Conservation (phyloP, 2,329 filamentous ascomycete genomes). For the Diaporthe ilicicola region DNA sequence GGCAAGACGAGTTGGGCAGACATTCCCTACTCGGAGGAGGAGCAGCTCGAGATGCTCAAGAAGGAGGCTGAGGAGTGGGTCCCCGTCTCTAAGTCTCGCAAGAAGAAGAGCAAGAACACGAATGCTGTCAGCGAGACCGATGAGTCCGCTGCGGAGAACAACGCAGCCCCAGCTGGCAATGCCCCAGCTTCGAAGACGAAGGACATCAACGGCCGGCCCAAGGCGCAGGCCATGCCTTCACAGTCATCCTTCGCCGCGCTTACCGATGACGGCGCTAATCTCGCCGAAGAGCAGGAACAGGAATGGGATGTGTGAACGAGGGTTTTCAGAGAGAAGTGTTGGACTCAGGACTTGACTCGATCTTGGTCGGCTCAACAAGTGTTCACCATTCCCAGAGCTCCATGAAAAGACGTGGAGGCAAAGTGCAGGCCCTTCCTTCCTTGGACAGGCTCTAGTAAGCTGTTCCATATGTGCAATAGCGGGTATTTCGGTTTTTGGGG, state of each 20-base stretch:
- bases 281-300: constrained; percentile 54
- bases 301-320: constrained; percentile 60
- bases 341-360: neutral
- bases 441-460: constrained; percentile 20
- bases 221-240: constrained; percentile 47
- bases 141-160: constrained; percentile 36
- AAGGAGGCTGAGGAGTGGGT: constrained; percentile 65
- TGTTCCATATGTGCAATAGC: constrained; percentile 32
- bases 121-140: constrained; percentile 42
- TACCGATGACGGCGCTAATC: constrained; percentile 49
- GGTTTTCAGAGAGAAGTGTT: neutral
- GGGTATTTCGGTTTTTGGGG: constrained; percentile 2
- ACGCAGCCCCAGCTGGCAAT: constrained; percentile 34
- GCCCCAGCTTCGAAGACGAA: constrained; percentile 35
- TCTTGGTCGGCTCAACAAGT: constrained; percentile 1
- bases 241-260: constrained; percentile 59
- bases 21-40: constrained; percentile 66
- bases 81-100: constrained; percentile 59
- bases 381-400: neutral
- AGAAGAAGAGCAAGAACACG: constrained; percentile 52
- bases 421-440: constrained; percentile 1
- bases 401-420: neutral
- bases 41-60: constrained; percentile 67
- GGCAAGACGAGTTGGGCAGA: constrained; percentile 57
- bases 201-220: constrained; percentile 42